Base-by-base conservation (phyloP, 805 yeast genomes). In the Monosporozyma servazzii region DNA sequence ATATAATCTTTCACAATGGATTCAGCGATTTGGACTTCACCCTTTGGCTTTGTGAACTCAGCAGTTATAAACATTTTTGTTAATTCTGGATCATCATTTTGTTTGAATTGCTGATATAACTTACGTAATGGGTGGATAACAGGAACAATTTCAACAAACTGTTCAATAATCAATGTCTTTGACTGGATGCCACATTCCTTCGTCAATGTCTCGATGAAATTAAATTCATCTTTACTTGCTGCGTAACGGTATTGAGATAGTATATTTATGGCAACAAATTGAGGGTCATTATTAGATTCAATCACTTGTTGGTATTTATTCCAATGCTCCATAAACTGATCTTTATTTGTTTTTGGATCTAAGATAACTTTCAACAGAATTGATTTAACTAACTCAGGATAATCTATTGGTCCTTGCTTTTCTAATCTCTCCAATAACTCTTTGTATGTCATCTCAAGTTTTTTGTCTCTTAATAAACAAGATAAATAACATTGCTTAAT, bases 1-100 rank as follows among this genome's bases (percentile, higher is more conserved):
- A 41, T 41, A 41, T 21, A 41, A 41, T 41, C 44, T 41, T 41
- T 41, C 5, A 41, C 44, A 11, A 41, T 41, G 10, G 44, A 41
- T 3, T 41, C 44, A 10, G 44, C 44, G 5, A 21, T 8, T 21
- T 20, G 29, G 13, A 41, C 23, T 10, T 41, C 44, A 21, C 44
- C 44, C 7, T n/a, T 43, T 21, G 44, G 51, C 36, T 62, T 64
- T 8, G 21, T 10, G 21, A 62, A 64, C 47, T 63, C 66, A 3
- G 68, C 64, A 3, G 41, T 37, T 33, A 64, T 61, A 51, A 62
- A 62, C 11, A 48, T 29, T 4, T 59, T 61, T 42, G 53, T 61
- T 43, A 58, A 58, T 47, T 54, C 54, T 17, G 60, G 48, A 47
- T 59, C 58, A 3, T 56, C 15, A 1, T 61, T 63, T 29, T 50